Evolutionary conservation across 176 grass and related monocot genomes (phyloP).

Genomic region (Avena sativa): DNA sequence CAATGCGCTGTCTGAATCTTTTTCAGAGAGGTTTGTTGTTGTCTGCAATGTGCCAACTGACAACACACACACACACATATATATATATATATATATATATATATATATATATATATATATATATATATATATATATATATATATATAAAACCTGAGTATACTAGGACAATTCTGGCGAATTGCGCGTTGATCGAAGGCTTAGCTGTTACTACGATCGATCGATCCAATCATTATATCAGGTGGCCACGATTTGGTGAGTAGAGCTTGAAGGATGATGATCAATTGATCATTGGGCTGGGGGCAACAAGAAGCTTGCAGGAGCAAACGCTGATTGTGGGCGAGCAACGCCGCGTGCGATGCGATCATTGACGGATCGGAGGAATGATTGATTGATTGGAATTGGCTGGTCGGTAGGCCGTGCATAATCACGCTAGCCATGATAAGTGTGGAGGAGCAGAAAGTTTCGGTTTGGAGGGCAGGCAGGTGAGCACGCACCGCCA

Average conservation of each 20-base stretch:
- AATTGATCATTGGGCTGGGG: not conserved
- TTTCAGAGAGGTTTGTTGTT: not conserved
- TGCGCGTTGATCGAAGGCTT: not conserved
- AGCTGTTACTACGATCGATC: not conserved
- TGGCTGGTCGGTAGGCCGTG: not conserved
- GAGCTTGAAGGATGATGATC: not conserved
- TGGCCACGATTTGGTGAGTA: conserved; percentile 16
- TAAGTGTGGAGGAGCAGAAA: no score
- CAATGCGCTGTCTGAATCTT: not conserved
- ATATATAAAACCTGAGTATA: not conserved
- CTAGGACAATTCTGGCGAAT: not conserved
- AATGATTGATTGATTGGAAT: not conserved
- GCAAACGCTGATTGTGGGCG: not conserved
- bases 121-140: no score
- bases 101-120: no score
- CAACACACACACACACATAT: no score
- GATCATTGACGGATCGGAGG: no score
- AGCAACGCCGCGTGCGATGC: not conserved
- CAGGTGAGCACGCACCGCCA: no score
- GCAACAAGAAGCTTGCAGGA: not conserved
- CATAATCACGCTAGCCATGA: no score
- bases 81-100: no score
- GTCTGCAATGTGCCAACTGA: conserved; percentile 1
- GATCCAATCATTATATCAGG: not conserved
- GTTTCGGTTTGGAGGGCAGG: no score